Conservation (phyloP, 148 eudicot genomes). For the Heliamphora exappendiculata region DNA sequence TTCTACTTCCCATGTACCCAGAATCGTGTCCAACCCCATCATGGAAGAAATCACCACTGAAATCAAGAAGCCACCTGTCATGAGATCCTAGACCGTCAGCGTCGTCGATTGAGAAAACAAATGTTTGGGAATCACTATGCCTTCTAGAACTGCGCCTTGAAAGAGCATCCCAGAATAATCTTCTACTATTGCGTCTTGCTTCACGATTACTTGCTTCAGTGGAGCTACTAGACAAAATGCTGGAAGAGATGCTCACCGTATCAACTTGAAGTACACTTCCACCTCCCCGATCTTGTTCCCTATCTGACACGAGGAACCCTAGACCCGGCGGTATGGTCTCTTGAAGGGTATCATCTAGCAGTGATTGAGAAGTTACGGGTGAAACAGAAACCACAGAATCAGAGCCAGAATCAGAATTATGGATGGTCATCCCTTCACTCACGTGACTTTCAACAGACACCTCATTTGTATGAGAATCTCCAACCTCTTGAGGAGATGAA, state of each 20-base stretch:
- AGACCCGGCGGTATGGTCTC: constrained; percentile 34
- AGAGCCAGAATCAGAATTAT: constrained; percentile 26
- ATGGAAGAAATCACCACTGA: constrained; percentile 42
- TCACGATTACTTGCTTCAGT: constrained; percentile 45
- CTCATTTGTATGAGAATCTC: constrained; percentile 22
- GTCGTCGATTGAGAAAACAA: constrained; percentile 45
- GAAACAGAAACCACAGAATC: constrained; percentile 29
- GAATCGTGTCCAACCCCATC: constrained; percentile 43
- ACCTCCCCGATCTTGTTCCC: constrained; percentile 32
- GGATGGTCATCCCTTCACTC: constrained; percentile 19
- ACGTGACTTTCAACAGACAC: constrained; percentile 24
- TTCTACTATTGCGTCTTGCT: constrained; percentile 56
- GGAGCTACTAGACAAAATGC: constrained; percentile 28
- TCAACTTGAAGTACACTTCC: constrained; percentile 48
- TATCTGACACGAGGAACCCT: constrained; percentile 38
- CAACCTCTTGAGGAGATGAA: constrained; percentile 19
- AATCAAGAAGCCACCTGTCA: constrained; percentile 71
- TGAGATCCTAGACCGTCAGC: constrained; percentile 42
- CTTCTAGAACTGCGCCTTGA: constrained; percentile 59
- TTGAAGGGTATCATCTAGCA: constrained; percentile 28
- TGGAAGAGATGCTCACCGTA: constrained; percentile 44
- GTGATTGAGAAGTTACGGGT: constrained; percentile 22
- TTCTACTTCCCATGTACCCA: constrained; percentile 43
- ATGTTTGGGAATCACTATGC: constrained; percentile 38
- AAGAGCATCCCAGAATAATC: constrained; percentile 71